Evolutionary conservation across 2,329 filamentous ascomycete genomes (phyloP).

Genomic region (Ophiostoma sp.): DNA sequence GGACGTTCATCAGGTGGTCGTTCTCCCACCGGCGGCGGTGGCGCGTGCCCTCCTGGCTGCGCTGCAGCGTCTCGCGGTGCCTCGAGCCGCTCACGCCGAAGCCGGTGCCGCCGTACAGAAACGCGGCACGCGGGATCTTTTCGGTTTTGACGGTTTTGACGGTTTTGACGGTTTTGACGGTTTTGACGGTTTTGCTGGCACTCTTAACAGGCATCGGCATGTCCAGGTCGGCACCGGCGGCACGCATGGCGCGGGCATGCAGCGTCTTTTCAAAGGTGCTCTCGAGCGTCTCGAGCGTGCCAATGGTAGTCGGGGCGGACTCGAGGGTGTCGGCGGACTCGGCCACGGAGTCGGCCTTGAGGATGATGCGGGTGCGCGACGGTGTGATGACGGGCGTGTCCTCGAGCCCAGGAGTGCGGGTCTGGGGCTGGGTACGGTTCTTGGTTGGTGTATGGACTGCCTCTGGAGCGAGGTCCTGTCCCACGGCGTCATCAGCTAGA

Average conservation of each 20-base stretch:
- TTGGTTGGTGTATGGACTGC: not conserved
- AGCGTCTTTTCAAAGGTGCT: slow-evolving; percentile 15
- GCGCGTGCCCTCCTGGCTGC: slow-evolving; percentile 85
- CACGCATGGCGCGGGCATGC: slow-evolving; percentile 9
- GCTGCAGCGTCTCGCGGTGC: slow-evolving; percentile 68
- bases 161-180: too few species aligned
- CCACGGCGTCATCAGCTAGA: not conserved
- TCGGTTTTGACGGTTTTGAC: too few species aligned
- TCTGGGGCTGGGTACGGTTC: not conserved
- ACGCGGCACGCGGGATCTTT: slow-evolving; percentile 25
- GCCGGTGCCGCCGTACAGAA: slow-evolving; percentile 24
- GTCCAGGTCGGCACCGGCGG: not conserved
- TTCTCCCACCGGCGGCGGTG: slow-evolving; percentile 93
- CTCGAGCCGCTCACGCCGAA: slow-evolving; percentile 38
- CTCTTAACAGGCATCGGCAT: slow-evolving; percentile 28
- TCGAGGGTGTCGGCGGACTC: not conserved
- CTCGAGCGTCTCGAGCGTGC: slow-evolving; percentile 12
- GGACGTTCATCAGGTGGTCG: slow-evolving; percentile 80
- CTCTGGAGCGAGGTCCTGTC: not conserved
- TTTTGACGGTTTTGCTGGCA: not conserved
- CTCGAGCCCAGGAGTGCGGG: not conserved
- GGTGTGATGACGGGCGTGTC: slow-evolving; percentile 9
- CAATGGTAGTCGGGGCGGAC: not conserved
- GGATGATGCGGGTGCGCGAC: slow-evolving; percentile 17
- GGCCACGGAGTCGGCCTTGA: not conserved